A percentile compares a stretch with the other conserved stretches of the same genome.
These are phyloP conservation scores for Nadsonia fulvescens DNA, from an alignment of 805 yeast genomes.

Conservation along the genomic window DNA sequence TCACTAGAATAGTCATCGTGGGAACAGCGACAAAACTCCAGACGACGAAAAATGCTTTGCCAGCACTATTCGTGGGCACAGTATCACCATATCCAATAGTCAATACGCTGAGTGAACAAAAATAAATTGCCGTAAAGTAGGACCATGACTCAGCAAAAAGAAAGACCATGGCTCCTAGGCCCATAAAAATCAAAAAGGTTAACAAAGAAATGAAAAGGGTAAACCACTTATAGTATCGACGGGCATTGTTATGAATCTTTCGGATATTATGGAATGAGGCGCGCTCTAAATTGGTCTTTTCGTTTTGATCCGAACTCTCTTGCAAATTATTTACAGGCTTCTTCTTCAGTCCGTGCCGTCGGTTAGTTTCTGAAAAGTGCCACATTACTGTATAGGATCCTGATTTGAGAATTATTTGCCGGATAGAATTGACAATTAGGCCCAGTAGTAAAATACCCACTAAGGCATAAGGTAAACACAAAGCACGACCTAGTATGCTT, in stretches of 20 bases:
- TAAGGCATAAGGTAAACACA: conserved; percentile 45
- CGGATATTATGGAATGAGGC: conserved; percentile 43
- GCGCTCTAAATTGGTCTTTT: conserved; percentile 14
- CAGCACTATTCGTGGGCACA: conserved; percentile 43
- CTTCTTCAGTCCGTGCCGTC: no score
- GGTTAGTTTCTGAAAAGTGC: conserved; percentile 38
- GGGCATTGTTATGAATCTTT: conserved; percentile 26
- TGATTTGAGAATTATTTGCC: conserved; percentile 43
- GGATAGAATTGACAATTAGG: conserved; percentile 49
- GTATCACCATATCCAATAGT: conserved; percentile 80
- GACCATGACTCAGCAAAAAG: conserved; percentile 46
- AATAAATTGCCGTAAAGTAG: conserved; percentile 56
- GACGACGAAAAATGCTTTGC: conserved; percentile 51
- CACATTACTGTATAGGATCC: conserved; percentile 47
- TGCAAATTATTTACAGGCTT: conserved; percentile 14
- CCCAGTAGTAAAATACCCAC: conserved; percentile 61
- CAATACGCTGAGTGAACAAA: conserved; percentile 53
- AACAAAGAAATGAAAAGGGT: conserved; percentile 27
- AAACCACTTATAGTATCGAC: background rate
- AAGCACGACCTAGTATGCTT: conserved; percentile 33
- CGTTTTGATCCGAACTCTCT: conserved; percentile 1
- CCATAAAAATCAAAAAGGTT: conserved; percentile 33
- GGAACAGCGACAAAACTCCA: conserved; percentile 82
- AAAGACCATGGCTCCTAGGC: conserved; percentile 56
- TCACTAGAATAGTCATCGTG: conserved; percentile 63